Percentiles rank a stretch among this genome's conserved stretches.
phyloP scores from a whole-genome alignment of 2,329 filamentous ascomycete genomes.

The Calonectria leucothoes region DNA sequence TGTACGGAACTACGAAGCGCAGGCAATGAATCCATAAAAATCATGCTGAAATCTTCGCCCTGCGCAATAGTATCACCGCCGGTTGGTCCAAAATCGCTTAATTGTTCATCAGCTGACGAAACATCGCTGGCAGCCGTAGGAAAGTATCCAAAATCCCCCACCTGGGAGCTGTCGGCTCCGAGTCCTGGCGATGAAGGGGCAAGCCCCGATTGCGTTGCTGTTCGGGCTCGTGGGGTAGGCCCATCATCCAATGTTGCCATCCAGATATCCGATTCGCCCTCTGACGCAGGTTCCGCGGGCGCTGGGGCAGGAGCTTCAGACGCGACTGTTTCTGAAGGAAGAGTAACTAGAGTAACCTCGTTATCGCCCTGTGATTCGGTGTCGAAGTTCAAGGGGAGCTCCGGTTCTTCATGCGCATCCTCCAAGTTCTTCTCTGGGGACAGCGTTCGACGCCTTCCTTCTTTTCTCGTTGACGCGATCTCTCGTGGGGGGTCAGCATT shows the following conservation, averaged over 20 bases:
- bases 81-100: conserved; percentile 32
- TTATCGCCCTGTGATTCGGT: conserved; percentile 40
- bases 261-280: conserved; percentile 58
- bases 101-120: conserved; percentile 48
- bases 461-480: conserved; percentile 25
- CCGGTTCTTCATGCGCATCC: conserved; percentile 35
- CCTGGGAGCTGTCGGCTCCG: conserved; percentile 31
- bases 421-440: conserved; percentile 42
- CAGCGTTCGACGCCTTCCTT: conserved; percentile 34
- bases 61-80: conserved; percentile 58
- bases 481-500: conserved; percentile 30
- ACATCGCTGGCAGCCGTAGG: conserved; percentile 46
- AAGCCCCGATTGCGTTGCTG: conserved; percentile 20
- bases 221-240: conserved; percentile 47
- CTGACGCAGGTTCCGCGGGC: conserved; percentile 36
- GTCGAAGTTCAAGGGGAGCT: conserved; percentile 20
- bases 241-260: conserved; percentile 55
- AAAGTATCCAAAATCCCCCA: conserved; percentile 43
- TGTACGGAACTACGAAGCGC: conserved; percentile 53
- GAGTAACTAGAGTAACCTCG: conserved; percentile 41
- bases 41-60: conserved; percentile 71
- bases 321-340: conserved; percentile 35
- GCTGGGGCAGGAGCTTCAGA: conserved; percentile 9
- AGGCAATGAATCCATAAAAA: conserved; percentile 65
- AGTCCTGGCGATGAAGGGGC: conserved; percentile 27